Evolutionary conservation across 2,329 filamentous ascomycete species (phyloP), one percentile per base, ranked within the genome.

Genomic region (Trichophyton equinum): DNA sequence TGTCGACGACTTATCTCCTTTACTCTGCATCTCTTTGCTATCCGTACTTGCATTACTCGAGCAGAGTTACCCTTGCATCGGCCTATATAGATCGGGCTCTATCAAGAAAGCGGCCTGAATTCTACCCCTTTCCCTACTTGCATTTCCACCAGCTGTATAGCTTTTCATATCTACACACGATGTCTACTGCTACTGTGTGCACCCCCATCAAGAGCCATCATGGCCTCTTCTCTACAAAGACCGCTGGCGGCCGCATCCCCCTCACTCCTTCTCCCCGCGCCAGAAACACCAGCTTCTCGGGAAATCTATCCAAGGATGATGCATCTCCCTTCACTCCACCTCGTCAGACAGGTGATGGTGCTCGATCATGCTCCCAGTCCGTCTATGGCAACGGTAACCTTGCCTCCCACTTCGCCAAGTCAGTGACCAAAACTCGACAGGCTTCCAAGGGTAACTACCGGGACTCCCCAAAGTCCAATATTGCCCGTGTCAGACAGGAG

Each of bases 151-250:
- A 33, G 25, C 49, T 53, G 25, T 8, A 53, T 53, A 53, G 25
- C 49, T 30, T 49, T 53, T 30, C 2, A 57, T 42, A 38, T 15
- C 51, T 60, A 13, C 11, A n/a, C 46, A 82, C 69, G 74, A 97
- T 97, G 92, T 90, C 92, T 74, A 88, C 86, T 75, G 78, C 83
- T 74, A 79, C 84, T 72, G 85, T 96, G 76, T 88, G 90, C 70
- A 97, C 94, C 64, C 94, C 94, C 63, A 81, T 94, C 73, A 97
- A 96, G 82, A 94, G 89, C 82, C 92, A 96, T 76, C 85, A 88
- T 77, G 90, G 91, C 63, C 83, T 96, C 70, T 96, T 97, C 80
- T 91, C 87, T 67, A 85, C 89, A 68, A 91, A 91, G 74, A 94
- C 91, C 73, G 94, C 91, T 75, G 91, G 92, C 77, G 91, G 91